phyloP scores from a whole-genome alignment of 208 protist genomes.

The Phytomonas francai region DNA sequence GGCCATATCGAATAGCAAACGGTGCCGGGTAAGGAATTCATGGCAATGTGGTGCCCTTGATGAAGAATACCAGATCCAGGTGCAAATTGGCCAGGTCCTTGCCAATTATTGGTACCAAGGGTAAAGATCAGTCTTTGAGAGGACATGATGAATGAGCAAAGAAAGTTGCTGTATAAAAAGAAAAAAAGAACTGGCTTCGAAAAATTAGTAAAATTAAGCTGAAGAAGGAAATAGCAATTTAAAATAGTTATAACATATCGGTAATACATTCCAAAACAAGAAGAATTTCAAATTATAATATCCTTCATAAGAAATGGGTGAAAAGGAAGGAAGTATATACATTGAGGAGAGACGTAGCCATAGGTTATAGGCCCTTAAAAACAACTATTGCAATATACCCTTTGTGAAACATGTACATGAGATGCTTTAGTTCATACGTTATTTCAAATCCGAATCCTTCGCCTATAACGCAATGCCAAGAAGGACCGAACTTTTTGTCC shows the following conservation, averaged over 20 bases:
- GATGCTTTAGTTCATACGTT: conserved; percentile 90
- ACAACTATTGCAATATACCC: conserved; percentile 89
- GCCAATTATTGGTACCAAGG: conserved; percentile 77
- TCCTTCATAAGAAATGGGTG: conserved; percentile 1
- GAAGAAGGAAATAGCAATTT: conserved; percentile 6
- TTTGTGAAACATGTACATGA: conserved; percentile 93
- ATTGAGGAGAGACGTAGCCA: conserved; percentile 7
- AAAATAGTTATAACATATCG: neutral
- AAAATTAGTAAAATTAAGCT: neutral
- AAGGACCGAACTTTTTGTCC: conserved; percentile 93
- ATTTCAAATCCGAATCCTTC: conserved; percentile 93
- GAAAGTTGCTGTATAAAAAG: conserved; percentile 11
- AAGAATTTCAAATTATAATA: neutral
- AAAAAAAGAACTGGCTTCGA: neutral
- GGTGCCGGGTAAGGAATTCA: conserved; percentile 39
- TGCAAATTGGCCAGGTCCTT: conserved; percentile 56
- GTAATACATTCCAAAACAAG: neutral
- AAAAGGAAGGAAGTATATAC: conserved; percentile 10
- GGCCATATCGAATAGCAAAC: conserved; percentile 74
- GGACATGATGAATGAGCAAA: conserved; percentile 22
- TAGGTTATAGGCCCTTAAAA: conserved; percentile 87
- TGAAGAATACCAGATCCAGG: conserved; percentile 76
- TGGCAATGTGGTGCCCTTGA: conserved; percentile 55
- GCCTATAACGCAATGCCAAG: conserved; percentile 93
- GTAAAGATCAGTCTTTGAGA: conserved; percentile 63